These are phyloP conservation scores for Aurantiochytrium sp. DNA, from an alignment of 108 stramenopile species.

Conservation along the genomic window DNA sequence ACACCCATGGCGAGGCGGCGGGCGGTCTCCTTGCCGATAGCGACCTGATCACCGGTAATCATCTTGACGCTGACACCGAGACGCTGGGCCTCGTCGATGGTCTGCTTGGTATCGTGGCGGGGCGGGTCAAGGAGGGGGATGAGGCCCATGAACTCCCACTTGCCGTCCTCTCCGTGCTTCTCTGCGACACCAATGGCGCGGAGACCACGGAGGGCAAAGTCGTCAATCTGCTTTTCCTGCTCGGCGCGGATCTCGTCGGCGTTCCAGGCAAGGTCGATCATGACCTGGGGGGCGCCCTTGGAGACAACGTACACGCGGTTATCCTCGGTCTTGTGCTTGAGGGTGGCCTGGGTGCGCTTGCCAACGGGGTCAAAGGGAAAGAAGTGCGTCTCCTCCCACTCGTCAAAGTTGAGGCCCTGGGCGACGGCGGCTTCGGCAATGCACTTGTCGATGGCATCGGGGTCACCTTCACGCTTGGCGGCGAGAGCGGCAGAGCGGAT, in stretches of 20 bases:
- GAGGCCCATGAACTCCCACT: constrained; percentile 60
- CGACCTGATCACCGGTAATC: constrained; percentile 70
- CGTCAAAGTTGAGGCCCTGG: constrained; percentile 3
- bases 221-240: constrained; percentile 15
- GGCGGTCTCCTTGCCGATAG: constrained; percentile 40
- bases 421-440: constrained; percentile 31
- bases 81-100: constrained; percentile 57
- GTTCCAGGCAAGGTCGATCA: constrained; percentile 46
- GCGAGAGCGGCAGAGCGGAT: constrained; percentile 54
- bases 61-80: constrained; percentile 71
- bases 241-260: constrained; percentile 28
- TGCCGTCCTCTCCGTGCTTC: background rate
- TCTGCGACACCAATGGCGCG: constrained; percentile 7
- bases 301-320: constrained; percentile 50
- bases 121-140: constrained; percentile 74
- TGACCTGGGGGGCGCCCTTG: constrained; percentile 69
- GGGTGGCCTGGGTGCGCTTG: constrained; percentile 65
- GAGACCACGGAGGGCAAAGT: background rate
- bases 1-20: constrained; percentile 55
- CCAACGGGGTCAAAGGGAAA: constrained; percentile 65
- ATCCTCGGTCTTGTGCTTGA: constrained; percentile 34
- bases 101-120: constrained; percentile 61
- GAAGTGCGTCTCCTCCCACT: constrained; percentile 37
- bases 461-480: constrained; percentile 68
- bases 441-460: constrained; percentile 73